phyloP scores from a whole-genome alignment of 768 basidiomycete species.

The Phlebiopsis flavidoalba region DNA sequence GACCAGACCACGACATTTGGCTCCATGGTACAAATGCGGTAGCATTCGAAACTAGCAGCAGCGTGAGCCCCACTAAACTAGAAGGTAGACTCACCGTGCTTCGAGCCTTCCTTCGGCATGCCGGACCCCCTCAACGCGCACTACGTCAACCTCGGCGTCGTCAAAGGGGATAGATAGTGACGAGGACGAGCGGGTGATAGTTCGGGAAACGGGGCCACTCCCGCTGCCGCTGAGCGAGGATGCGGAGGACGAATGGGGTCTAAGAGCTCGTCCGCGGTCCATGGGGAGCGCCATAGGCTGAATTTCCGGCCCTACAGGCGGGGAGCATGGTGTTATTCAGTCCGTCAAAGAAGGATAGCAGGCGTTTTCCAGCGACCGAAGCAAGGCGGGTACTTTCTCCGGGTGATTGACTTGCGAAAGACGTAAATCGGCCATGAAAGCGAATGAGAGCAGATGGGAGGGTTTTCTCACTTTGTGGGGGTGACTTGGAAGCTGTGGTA shows the following conservation, averaged over 20 bases:
- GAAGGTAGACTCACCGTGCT: slow-evolving; percentile 57
- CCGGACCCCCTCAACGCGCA: slow-evolving; percentile 53
- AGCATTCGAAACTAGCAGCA: slow-evolving; percentile 19
- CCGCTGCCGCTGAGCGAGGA: background rate
- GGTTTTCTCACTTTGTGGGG: background rate
- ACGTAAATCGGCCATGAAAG: slow-evolving; percentile 6
- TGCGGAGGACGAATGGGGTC: background rate
- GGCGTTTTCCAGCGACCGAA: slow-evolving; percentile 7
- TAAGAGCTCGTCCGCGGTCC: background rate
- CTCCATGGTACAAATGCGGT: slow-evolving; percentile 14
- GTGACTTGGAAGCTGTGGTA: background rate
- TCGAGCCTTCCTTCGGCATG: slow-evolving; percentile 54
- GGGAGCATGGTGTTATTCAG: slow-evolving; percentile 2
- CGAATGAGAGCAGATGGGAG: background rate
- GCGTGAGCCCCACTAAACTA: slow-evolving; percentile 16
- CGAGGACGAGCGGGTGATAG: slow-evolving; percentile 20
- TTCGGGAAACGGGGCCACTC: slow-evolving; percentile 21
- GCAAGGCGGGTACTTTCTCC: background rate
- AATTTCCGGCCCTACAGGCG: slow-evolving; percentile 9
- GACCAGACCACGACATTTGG: background rate
- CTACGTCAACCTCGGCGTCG: slow-evolving; percentile 35
- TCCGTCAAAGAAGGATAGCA: slow-evolving; percentile 5
- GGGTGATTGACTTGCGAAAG: slow-evolving; percentile 2
- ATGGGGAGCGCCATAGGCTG: background rate
- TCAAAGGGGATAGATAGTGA: slow-evolving; percentile 31